A percentile compares a stretch with the other conserved stretches of the same genome.
phyloP scores from a whole-genome alignment of 805 yeast genomes.

The Schwanniomyces pseudopolymorphus region DNA sequence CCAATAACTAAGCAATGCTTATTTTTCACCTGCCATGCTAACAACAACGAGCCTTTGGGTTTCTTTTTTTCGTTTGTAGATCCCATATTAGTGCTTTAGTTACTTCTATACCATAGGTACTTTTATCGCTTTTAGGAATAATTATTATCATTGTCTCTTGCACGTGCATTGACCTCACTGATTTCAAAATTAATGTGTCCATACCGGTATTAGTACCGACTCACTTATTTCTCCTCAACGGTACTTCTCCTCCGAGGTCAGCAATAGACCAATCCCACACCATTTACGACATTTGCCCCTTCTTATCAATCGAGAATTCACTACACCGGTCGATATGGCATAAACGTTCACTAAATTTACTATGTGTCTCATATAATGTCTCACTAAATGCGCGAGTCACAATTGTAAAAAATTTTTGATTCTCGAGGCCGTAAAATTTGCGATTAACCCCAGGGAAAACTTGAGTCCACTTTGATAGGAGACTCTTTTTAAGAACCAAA shows the following conservation, averaged over 20 bases:
- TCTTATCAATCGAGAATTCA: neutral
- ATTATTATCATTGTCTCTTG: neutral
- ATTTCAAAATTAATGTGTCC: neutral
- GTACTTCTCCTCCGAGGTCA: neutral
- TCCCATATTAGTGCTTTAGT: neutral
- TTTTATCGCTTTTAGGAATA: too few species aligned
- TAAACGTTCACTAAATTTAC: neutral
- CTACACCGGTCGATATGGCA: neutral
- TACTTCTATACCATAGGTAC: too few species aligned
- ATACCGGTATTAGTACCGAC: neutral
- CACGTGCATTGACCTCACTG: neutral
- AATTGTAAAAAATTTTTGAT: neutral
- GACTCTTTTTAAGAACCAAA: neutral
- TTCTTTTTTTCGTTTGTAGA: conserved; percentile 3
- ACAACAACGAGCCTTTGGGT: conserved; percentile 56
- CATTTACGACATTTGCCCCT: neutral
- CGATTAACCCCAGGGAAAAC: neutral
- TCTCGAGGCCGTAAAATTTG: neutral
- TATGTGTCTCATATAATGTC: neutral
- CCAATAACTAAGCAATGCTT: conserved; percentile 72
- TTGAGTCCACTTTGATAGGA: neutral
- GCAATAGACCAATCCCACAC: neutral
- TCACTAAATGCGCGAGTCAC: conserved; percentile 1
- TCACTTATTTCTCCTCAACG: neutral
- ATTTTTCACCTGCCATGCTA: conserved; percentile 74